Base-by-base conservation (phyloP, 139 green algal genomes). In the Tetradesmus lagerheimii region DNA sequence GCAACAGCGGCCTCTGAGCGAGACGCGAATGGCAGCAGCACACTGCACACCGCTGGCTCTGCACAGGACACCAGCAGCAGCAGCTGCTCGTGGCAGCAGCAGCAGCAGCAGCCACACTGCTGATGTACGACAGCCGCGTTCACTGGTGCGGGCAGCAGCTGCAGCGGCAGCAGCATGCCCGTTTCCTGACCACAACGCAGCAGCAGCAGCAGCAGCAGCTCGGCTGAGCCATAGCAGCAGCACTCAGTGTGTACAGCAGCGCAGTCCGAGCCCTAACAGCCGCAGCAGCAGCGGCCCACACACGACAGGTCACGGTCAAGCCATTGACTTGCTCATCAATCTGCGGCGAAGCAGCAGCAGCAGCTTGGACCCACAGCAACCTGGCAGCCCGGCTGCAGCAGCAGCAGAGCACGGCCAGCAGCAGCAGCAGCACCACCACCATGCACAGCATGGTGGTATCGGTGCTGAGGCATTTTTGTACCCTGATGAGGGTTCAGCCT, bases 141-240 rank as follows among this genome's bases (percentile, higher is more conserved):
- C 50, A 15, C 14, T 81, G 75, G 34, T 81, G 5, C 50, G 50
- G 50, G 20, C 50, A 47, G 81, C 81, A 87, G 81, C 80, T 27
- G 80, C 81, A 53, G 81, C 81, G 31, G 50, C 53, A 76, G 81
- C 81, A 38, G 81, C 81, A 25, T 87, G 50, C 43, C 81, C 81
- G 4, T 77, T 87, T 87, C 81, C 81, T 37, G 81, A 87, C 34
- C 14, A 27, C 43, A 77, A 35, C 38, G 66, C 66, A 87, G 81
- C 50, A 77, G 53, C 50, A 86, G 50, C 80, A 86, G 31, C 80
- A 76, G 47, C n/a, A 34, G 79, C 45, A 43, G 45, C n/a, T 15
- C 41, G 34, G 29, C 14, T 53, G 45, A 76, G 80, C 62, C 76
- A 38, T 34, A 57, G 76, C 38, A 83, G 38, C 76, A 83, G 76